Evolutionary conservation across 495 filamentous ascomycete species (phyloP), one percentile per base, ranked within the genome.

Genomic region (Podospora sp.): DNA sequence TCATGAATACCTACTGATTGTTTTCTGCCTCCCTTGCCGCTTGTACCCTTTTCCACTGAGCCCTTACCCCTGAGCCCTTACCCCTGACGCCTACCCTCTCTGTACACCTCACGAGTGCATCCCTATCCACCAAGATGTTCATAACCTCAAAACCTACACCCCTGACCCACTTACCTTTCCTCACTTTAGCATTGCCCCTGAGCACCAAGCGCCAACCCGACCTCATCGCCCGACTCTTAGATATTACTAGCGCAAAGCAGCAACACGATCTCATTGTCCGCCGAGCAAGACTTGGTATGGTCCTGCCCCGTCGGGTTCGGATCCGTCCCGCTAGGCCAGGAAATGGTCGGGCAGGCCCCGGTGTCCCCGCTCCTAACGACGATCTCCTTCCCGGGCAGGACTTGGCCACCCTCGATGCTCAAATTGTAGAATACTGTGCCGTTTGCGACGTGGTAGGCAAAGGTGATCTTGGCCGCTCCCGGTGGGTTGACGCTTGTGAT

Each of bases 371-470:
- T 81, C 2, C 71, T 65, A 16, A 85, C 77, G 6, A 67, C 71
- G 16, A 88, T 24, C 24, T 77, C 71, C 6, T 76, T 67, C 8
- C 84, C 86, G n/a, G 73, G 74, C 67, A 88, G 87, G 9, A 83
- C 76, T 58, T 86, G 80, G 6, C 86, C 86, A 49, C 85, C 87
- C 49, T 87, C 83, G 66, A 80, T 77, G 55, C 77, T 82, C 62
- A 88, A 74, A 62, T 88, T 86, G 66, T 87, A 88, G 81, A 80
- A 88, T 53, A 87, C 69, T 14, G 73, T 72, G 65, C 35, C 71
- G 59, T 78, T 77, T 58, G 84, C 82, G 29, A 88, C 77, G 58
- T 80, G 81, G 71, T 87, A 87, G 7, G 84, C 82, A 69, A 82
- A 87, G 74, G 79, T 80, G 58, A 81, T 81, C 75, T 87, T 77